A percentile compares a stretch with the other conserved stretches of the same genome.
phyloP scores from a whole-genome alignment of 495 filamentous ascomycete species.

The Xylaria intraflava region DNA sequence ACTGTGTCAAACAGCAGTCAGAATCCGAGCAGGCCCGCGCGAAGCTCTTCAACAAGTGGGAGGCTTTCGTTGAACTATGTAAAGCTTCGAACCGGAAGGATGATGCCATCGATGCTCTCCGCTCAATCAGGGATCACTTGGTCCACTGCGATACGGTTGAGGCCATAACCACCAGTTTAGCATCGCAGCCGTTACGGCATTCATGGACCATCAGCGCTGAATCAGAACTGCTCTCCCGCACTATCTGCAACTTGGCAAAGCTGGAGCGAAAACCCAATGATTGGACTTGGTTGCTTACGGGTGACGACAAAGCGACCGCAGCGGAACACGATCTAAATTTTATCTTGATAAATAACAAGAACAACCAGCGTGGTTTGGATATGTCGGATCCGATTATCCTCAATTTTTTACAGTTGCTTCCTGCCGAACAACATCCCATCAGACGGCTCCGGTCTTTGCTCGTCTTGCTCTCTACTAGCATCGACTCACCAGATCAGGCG shows the following conservation, averaged over 20 bases:
- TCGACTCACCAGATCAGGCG: conserved; percentile 28
- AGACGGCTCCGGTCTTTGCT: conserved; percentile 38
- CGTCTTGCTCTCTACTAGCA: conserved; percentile 27
- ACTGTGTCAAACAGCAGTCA: conserved; percentile 39
- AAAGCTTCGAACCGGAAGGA: conserved; percentile 29
- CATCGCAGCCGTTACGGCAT: conserved; percentile 25
- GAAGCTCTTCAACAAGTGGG: conserved; percentile 43
- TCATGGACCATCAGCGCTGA: conserved; percentile 36
- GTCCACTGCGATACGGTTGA: conserved; percentile 41
- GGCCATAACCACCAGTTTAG: conserved; percentile 28
- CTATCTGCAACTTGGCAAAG: conserved; percentile 40
- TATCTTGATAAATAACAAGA: conserved; percentile 27
- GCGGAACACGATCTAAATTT: conserved; percentile 45
- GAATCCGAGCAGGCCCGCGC: conserved; percentile 39
- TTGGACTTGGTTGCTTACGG: conserved; percentile 38
- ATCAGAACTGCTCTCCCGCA: conserved; percentile 36
- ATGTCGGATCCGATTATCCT: conserved; percentile 33
- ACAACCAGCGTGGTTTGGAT: conserved; percentile 20
- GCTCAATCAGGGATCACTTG: conserved; percentile 37
- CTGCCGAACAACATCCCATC: conserved; percentile 36
- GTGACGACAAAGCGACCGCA: conserved; percentile 40
- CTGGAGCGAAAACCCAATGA: conserved; percentile 39
- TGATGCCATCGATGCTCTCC: conserved; percentile 39
- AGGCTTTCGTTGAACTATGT: conserved; percentile 43
- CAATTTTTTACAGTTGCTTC: conserved; percentile 35